Percentiles rank a stretch among this genome's conserved stretches.
phyloP scores from a whole-genome alignment of 2,329 filamentous ascomycete species.

The Scorias spongiosa region DNA sequence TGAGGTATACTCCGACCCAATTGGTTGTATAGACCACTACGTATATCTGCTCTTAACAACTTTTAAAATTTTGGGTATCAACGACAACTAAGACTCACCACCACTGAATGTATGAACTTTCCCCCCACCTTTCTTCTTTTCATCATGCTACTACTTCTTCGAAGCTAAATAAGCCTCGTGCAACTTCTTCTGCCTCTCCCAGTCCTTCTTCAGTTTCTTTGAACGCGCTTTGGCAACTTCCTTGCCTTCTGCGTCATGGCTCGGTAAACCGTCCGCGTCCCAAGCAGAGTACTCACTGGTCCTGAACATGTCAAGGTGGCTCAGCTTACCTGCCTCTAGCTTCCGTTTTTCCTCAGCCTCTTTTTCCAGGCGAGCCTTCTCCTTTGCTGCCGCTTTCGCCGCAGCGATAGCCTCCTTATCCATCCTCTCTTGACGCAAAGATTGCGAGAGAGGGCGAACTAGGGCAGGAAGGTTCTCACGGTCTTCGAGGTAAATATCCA shows the following conservation, averaged over 20 bases:
- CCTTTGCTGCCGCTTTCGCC: slow-evolving; percentile 30
- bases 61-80: no score
- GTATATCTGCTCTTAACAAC: no score
- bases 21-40: no score
- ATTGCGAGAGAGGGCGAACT: slow-evolving; percentile 47
- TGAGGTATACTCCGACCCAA: no score
- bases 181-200: slow-evolving; percentile 77
- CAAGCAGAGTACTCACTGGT: slow-evolving; percentile 54
- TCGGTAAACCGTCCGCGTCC: slow-evolving; percentile 72
- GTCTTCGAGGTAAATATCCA: slow-evolving; percentile 81
- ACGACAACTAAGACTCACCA: no score
- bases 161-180: slow-evolving; percentile 46
- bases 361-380: slow-evolving; percentile 37
- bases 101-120: no score
- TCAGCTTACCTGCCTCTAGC: slow-evolving; percentile 41
- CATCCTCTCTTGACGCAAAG: slow-evolving; percentile 34
- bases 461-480: slow-evolving; percentile 53
- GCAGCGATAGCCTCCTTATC: slow-evolving; percentile 39
- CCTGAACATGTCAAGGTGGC: slow-evolving; percentile 43
- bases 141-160: slow-evolving; percentile 3
- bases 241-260: slow-evolving; percentile 58
- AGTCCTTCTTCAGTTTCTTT: slow-evolving; percentile 80
- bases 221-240: slow-evolving; percentile 64
- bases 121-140: no score
- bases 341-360: slow-evolving; percentile 32